Evolutionary conservation across 306 rosid species (phyloP).

Genomic region (Gastrolobium bilobum): DNA sequence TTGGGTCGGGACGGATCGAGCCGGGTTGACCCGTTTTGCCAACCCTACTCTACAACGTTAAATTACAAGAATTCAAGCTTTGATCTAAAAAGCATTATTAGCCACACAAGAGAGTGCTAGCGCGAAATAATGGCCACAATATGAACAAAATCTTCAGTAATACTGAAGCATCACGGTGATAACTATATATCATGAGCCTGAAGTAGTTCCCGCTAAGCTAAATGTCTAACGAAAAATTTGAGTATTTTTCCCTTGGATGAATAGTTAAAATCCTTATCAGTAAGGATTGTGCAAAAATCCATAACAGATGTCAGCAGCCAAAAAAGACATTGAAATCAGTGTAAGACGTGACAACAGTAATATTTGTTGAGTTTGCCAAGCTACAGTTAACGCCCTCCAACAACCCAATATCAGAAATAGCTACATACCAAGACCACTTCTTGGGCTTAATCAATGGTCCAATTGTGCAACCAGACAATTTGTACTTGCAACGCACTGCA

Average conservation of each 20-base stretch:
- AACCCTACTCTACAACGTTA: slow-evolving; percentile 2
- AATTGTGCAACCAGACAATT: slow-evolving; percentile 26
- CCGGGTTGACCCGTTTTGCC: too few relatives aligned
- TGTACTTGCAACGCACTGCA: slow-evolving; percentile 18
- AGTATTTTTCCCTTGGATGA: not conserved
- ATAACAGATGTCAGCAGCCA: slow-evolving; percentile 7
- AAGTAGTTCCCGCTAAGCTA: slow-evolving; percentile 8
- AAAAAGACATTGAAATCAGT: slow-evolving; percentile 5
- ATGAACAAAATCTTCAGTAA: not conserved
- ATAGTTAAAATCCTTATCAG: slow-evolving; percentile 4
- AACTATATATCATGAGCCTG: not conserved
- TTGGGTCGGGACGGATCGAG: too few relatives aligned
- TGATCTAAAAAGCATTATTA: not conserved
- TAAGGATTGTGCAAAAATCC: slow-evolving; percentile 37
- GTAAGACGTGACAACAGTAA: not conserved
- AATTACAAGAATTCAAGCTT: slow-evolving; percentile 1
- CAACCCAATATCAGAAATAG: slow-evolving; percentile 2
- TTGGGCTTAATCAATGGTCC: slow-evolving; percentile 18
- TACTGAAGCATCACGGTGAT: not conserved
- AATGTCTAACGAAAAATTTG: slow-evolving; percentile 4
- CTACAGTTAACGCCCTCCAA: slow-evolving; percentile 19
- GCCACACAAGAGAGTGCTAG: slow-evolving; percentile 3
- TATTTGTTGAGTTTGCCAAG: slow-evolving; percentile 14
- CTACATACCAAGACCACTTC: not conserved
- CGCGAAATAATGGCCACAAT: slow-evolving; percentile 22